These are phyloP conservation scores for Infundibulicybe gibba DNA, from an alignment of 768 basidiomycete species.

Conservation along the genomic window DNA sequence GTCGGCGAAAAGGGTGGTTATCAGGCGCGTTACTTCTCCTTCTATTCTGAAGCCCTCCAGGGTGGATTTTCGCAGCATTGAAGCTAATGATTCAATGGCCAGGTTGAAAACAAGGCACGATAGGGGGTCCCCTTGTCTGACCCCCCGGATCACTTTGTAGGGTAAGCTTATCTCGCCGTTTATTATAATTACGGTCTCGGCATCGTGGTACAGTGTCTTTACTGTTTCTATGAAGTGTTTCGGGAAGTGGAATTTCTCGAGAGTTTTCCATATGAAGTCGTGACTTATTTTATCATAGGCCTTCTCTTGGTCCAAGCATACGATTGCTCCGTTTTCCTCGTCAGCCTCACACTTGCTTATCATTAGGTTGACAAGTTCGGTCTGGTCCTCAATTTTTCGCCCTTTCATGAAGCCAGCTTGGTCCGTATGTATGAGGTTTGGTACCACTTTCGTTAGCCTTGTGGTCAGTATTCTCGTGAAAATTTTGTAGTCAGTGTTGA, in stretches of 20 bases:
- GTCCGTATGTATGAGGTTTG: conserved; percentile 22
- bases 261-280: conserved; percentile 21
- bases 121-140: conserved; percentile 9
- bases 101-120: conserved; percentile 6
- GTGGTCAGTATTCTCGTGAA: conserved; percentile 21
- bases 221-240: too few relatives aligned
- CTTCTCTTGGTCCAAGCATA: too few relatives aligned
- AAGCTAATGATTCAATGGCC: too few relatives aligned
- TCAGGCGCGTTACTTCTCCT: conserved; percentile 13
- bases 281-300: conserved; percentile 32
- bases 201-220: conserved; percentile 23
- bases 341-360: too few relatives aligned
- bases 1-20: conserved; percentile 34
- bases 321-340: too few relatives aligned
- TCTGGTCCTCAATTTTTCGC: conserved; percentile 26
- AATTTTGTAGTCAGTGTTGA: conserved; percentile 33
- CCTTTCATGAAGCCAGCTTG: conserved; percentile 36
- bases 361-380: too few relatives aligned
- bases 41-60: conserved; percentile 21
- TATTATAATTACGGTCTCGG: conserved; percentile 15
- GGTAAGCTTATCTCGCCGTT: conserved; percentile 3
- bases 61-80: conserved; percentile 21
- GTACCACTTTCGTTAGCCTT: too few relatives aligned
- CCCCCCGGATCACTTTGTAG: too few relatives aligned
- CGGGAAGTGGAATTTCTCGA: conserved; percentile 21